Base-by-base conservation (phyloP, 169 alveolate genomes). In the Hammondia hammondi region DNA sequence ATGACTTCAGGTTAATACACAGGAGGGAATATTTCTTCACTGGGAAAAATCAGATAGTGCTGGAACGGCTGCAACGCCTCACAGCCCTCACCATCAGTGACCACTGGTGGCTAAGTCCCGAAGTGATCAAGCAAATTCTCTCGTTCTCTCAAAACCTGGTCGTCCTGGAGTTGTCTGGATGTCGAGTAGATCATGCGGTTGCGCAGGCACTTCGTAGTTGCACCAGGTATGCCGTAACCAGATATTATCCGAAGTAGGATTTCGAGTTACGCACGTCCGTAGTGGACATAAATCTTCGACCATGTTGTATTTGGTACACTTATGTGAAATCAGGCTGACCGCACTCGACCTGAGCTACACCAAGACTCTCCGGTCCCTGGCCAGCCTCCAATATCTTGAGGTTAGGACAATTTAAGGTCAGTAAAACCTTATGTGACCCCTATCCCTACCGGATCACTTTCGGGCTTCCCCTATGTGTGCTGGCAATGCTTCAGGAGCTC, bases 271-370 rank as follows among this genome's bases (percentile, higher is more conserved):
- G 10, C 61, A 14, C 61, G 24, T 3, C 19, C 61, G 61, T 14
- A 52, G 61, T 52, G 61, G 61, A 52, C 19, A 52, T 52, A 52
- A 52, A 52, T 7, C 21, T 3, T 21, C 35, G n/a, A 9, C 5
- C 35, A 67, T 21, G 32, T 17, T 67, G 32, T 67, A 3, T 67
- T 17, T 67, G 77, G 77, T 67, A 14, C 32, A 6, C 48, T 19
- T 32, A 2, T 39, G 39, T 48, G 57, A n/a, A 52, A 52, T 52
- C 90, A 82, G 90, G 90, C 57, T 82, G 39, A 9, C 2, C 24
- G 10, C 90, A 32, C 90, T 82, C 9, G 90, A 82, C 37, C 70
- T 82, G 72, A 82, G 90, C 70, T 48, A 82, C 70, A 43, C 71
- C 32, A 43, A 82, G 43, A 48, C 32, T 10, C 90, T 82, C 10